Conservation (phyloP, 306 rosid species). For the Rubus idaeus region DNA sequence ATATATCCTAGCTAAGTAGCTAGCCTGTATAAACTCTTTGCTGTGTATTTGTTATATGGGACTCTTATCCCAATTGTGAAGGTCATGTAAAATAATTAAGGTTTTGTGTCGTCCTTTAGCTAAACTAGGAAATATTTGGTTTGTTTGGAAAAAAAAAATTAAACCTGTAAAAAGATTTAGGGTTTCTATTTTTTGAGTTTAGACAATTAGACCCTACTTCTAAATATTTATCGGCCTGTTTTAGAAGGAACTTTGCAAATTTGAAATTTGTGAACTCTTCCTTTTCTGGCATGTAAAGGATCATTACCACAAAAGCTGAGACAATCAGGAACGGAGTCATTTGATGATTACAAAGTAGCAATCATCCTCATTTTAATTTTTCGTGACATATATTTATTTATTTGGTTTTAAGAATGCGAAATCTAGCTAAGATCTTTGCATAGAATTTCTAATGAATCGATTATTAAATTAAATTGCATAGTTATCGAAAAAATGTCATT, state of each 20-base stretch:
- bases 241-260: not conserved
- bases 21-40: not conserved
- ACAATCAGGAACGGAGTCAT: too few relatives aligned
- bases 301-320: too few relatives aligned
- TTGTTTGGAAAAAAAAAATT: not conserved
- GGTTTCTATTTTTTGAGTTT: not conserved
- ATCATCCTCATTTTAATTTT: not conserved
- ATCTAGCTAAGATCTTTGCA: too few relatives aligned
- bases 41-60: not conserved
- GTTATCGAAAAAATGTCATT: too few relatives aligned
- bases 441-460: too few relatives aligned
- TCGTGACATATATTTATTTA: too few relatives aligned
- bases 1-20: not conserved
- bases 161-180: not conserved
- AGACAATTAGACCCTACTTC: too few relatives aligned
- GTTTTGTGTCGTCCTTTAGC: not conserved
- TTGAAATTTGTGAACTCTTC: not conserved
- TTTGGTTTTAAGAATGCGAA: too few relatives aligned
- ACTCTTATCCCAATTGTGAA: not conserved
- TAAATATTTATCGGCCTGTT: too few relatives aligned
- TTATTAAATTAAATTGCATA: not conserved
- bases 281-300: not conserved
- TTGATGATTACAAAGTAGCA: not conserved
- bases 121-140: not conserved
- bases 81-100: not conserved